Evolutionary conservation across 306 rosid species (phyloP), one percentile per base, ranked within the genome.

Genomic region (Medicago arabica): DNA sequence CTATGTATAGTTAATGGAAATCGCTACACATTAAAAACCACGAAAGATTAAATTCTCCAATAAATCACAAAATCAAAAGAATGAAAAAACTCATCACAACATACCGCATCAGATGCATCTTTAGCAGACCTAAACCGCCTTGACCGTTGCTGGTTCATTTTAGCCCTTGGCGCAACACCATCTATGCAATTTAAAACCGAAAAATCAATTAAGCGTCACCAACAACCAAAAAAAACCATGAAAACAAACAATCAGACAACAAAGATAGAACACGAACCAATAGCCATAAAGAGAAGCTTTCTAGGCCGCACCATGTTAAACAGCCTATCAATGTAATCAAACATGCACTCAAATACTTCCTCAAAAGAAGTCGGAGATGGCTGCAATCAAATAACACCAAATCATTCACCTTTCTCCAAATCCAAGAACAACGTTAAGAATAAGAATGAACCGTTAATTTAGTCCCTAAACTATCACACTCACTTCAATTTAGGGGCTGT

Each of bases 161-260:
- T 96, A n/a, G 99, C 99, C 89, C 99, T 89, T 2, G 99, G 99
- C 53, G 99, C 99, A 87, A 96, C 99, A 78, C 99, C 99, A 79
- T 96, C 99, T 96, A 83, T 60, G 72, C 67, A 80, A 54, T 72
- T 43, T 44, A 61, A 57, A 17, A 71, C 21, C 47, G 10, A 61
- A 43, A 18, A 50, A 31, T 31, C 53, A 61, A 71, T 71, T 70
- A 46, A 83, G 81, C 31, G 77, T 76, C 55, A 12, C 15, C 38
- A 55, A 44, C 50, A 76, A 6, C 59, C 23, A 54, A n/a, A 16
- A 65, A 65, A 66, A 6, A 63, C 15, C 25, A 68, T 18, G 23
- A 6, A 69, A 4, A 57, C 17, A 31, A 80, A 50, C 12, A 77
- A 72, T 4, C n/a, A 44, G 12, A 66, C 21, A 19, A 21, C 58